Base-by-base conservation (phyloP, 768 basidiomycete genomes). In the Dacryopinax spathularia region DNA sequence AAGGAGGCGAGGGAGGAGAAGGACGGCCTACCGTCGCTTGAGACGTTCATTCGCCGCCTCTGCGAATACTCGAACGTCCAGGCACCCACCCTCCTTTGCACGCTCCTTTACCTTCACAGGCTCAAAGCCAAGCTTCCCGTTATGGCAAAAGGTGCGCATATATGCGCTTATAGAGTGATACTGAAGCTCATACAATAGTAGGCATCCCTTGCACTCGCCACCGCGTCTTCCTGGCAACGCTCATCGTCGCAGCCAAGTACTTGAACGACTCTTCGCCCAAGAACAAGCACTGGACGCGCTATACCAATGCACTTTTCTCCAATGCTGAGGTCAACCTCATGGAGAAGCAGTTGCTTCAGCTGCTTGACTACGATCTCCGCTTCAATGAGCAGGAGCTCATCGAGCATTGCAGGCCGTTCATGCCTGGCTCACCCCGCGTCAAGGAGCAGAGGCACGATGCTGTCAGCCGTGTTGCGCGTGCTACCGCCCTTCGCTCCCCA, bases 211-310 rank as follows among this genome's bases (percentile, higher is more conserved):
- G 92, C 74, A 95, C 95, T 22, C 84, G 91, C 34, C 95, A 98
- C 72, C 86, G 95, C 59, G 87, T 99, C 61, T 97, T 99, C 76
- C 82, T 99, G 68, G 95, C 95, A 25, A 87, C 89, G 0, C 86
- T 99, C 69, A 97, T 99, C 74, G 88, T 91, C 39, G 86, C 95
- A 25, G 88, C 92, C 66, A 99, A 99, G 77, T 97, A 97, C 75
- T 84, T 97, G 71, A 96, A 99, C 75, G 91, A 94, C 75, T 88
- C 88, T n/a, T 87, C 88, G 44, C 91, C 91, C 2, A 95, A 93
- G 81, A 99, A 97, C 78, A 81, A 81, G 73, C 89, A 96, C 78
- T 99, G 95, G 95, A 82, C 86, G 63, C 76, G 76, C 59, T 90
- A 92, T 72, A 87, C 85, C 18, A 60, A 34, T 16, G 77, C 78